These are phyloP conservation scores for Pythium rishiriense DNA, from an alignment of 352 stramenopile species.

Conservation along the genomic window DNA sequence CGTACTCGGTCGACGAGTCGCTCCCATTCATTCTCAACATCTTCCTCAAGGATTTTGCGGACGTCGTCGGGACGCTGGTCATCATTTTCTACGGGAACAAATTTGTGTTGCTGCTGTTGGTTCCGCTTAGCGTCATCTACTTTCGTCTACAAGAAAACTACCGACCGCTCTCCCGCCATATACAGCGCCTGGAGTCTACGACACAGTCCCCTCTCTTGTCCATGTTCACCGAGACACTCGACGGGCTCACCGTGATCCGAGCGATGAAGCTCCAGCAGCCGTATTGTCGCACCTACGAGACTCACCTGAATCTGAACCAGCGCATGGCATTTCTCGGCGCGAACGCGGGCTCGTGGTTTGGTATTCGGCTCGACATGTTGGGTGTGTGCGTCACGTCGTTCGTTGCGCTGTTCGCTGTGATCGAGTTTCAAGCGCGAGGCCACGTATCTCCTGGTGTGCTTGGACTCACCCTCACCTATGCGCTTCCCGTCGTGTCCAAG, in stretches of 20 bases:
- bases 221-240: conserved; percentile 75
- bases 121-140: conserved; percentile 74
- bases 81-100: conserved; percentile 84
- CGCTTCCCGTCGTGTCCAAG: conserved; percentile 85
- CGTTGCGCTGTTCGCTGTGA: conserved; percentile 75
- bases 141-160: conserved; percentile 63
- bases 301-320: conserved; percentile 63
- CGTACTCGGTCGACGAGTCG: conserved; percentile 84
- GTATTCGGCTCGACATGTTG: conserved; percentile 80
- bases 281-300: conserved; percentile 46
- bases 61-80: conserved; percentile 65
- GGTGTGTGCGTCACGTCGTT: conserved; percentile 83
- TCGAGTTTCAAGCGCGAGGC: conserved; percentile 56
- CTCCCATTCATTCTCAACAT: conserved; percentile 90
- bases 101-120: conserved; percentile 68
- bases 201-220: conserved; percentile 73
- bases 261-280: conserved; percentile 44
- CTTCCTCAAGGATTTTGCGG: conserved; percentile 79
- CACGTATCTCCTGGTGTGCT: conserved; percentile 69
- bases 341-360: conserved; percentile 83
- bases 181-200: conserved; percentile 68
- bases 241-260: conserved; percentile 69
- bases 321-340: conserved; percentile 73
- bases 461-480: conserved; percentile 91
- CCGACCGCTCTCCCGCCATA: conserved; percentile 69